Evolutionary conservation across 768 basidiomycete species (phyloP), one percentile per base, ranked within the genome.

Genomic region (Rhodosporidiobolus odoratus): DNA sequence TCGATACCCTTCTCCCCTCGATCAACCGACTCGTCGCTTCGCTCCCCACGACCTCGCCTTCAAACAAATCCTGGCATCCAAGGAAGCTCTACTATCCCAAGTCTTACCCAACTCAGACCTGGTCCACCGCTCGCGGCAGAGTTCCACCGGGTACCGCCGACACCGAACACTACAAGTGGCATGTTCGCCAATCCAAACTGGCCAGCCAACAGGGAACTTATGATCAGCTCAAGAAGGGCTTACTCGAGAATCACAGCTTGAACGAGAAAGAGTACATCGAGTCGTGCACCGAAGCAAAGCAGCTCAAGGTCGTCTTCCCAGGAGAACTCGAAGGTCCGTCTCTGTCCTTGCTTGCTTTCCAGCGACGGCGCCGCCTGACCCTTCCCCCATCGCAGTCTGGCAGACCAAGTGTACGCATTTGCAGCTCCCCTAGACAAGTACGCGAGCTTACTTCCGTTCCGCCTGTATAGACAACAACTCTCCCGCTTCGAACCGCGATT

Each of bases 191-290:
- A 16, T 65, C 68, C 48, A 35, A 4, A 9, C 65, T 62, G 19
- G 1, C 41, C 0, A 25, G 13, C 19, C 2, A 30, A 6, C 47
- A 43, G 21, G 56, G 41, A 9, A 45, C 62, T 27, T 72, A 52
- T 62, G 61, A 53, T n/a, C 32, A 70, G 25, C 70, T 70, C 53
- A 54, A 37, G 45, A 13, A 5, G 2, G 76, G 74, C 1, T 37
- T 75, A 40, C 50, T 75, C 17, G 45, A 35, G 9, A 30, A 72
- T 15, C 75, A 77, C 30, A 63, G 71, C n/a, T 27, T 70, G 72
- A 73, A 80, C 54, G 80, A 80, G 71, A 40, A 61, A 19, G 71
- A 78, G 69, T 81, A 81, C 62, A 79, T 81, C 62, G 78, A 78
- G 66, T 67, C 77, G 32, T 74, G 70, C 35, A 50, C 64, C 13